Evolutionary conservation across 352 stramenopile species (phyloP), one percentile per base, ranked within the genome.

Genomic region (Globisporangium nodosum): DNA sequence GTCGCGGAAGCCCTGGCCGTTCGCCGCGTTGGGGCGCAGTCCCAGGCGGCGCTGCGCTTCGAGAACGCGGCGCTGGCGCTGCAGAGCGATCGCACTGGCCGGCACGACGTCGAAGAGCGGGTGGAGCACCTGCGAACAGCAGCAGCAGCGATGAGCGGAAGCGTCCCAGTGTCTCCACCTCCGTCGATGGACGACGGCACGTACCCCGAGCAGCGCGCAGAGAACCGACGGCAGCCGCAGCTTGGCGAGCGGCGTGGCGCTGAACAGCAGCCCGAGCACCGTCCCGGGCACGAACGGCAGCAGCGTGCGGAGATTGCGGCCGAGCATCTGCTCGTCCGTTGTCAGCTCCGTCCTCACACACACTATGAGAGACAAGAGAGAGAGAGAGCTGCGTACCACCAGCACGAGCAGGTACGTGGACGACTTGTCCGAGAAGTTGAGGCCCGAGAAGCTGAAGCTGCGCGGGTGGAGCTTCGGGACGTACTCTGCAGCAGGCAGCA

Each of bases 401-500:
- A 85, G 53, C 21, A 90, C 65, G 43, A 95, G 66, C 54, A 90
- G 49, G 54, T 91, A 91, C 7, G 78, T 89, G 45, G 62, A 82
- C 27, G 81, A 89, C 37, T 95, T 95, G 60, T 95, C 85, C 27
- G 85, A 92, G 42, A 95, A 90, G 59, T 90, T 66, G 43, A 95
- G 54, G 0, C 82, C 77, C 48, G 78, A 68, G n/a, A 87, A 61
- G 52, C 72, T 84, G 49, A 83, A 74, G 21, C 69, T 73, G 21
- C 78, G 75, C 11, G 83, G 83, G 47, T 88, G 71, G 50, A 95
- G 63, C 54, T 87, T 84, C 1, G 85, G 85, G 45, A 95, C 70
- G 71, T 76, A 92, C 54, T 80, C 85, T 94, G 43, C n/a, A 33
- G n/a, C 4, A 40, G 3, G 20, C 5, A 40, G 30, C 16, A 39